Evolutionary conservation across 1,139 yeast genomes (phyloP).

Genomic region (Debaryomyces subglobosus): DNA sequence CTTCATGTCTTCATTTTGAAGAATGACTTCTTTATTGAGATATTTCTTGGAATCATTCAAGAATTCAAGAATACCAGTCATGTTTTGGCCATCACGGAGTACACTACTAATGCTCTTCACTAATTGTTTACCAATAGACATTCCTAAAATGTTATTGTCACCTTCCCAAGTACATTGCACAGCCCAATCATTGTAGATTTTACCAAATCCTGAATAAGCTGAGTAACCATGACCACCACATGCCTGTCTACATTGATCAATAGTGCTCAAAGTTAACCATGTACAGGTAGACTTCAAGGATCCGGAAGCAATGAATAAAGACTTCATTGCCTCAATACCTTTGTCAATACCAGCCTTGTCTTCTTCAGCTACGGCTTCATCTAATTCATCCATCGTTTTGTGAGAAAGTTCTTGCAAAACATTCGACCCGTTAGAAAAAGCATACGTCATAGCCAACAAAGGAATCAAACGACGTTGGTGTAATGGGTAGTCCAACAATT

Average conservation of each 20-base stretch:
- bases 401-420: conserved; percentile 61
- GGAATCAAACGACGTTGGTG: conserved; percentile 89
- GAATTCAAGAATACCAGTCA: conserved; percentile 48
- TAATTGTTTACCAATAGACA: conserved; percentile 80
- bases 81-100: conserved; percentile 32
- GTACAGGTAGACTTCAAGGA: conserved; percentile 88
- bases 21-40: conserved; percentile 31
- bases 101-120: conserved; percentile 53
- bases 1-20: conserved; percentile 30
- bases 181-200: conserved; percentile 88
- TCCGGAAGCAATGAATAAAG: conserved; percentile 83
- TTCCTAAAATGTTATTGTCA: conserved; percentile 84
- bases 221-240: conserved; percentile 98
- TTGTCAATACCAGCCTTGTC: conserved; percentile 43
- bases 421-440: conserved; percentile 73
- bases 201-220: conserved; percentile 86
- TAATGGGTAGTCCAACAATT: conserved; percentile 78
- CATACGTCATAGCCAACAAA: conserved; percentile 75
- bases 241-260: conserved; percentile 91
- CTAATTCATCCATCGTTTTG: conserved; percentile 56
- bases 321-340: conserved; percentile 69
- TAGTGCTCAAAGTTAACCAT: conserved; percentile 78
- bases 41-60: conserved; percentile 36
- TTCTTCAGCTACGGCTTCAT: conserved; percentile 51
- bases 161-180: conserved; percentile 99